Base-by-base conservation (phyloP, 108 stramenopile species). In the Chaetoceros tenuissimus region DNA sequence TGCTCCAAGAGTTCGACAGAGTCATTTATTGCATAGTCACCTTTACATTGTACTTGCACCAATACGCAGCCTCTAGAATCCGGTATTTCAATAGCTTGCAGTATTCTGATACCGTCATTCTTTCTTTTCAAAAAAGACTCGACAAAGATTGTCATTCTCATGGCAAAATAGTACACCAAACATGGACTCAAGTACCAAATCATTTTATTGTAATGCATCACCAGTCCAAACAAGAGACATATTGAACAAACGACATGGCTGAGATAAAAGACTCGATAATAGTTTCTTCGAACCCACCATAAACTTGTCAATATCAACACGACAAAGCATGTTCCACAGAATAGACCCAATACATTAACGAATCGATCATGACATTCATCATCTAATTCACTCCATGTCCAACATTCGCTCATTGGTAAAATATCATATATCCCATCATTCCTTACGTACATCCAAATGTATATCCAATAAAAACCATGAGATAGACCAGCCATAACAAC, bases 191-290 rank as follows among this genome's bases (percentile, higher is more conserved):
- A 44, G 55, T 79, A 87, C 27, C 67, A 64, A 24, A 83, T 74
- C 53, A 75, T 57, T 44, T 69, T 71, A 30, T 81, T 77, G 62
- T 74, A 79, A 70, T 87, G 85, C 56, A 81, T 52, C 3, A 80
- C 40, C 23, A 74, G 44, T 13, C 53, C 53, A 8, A 79, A 30
- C 24, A 82, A 55, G 10, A 57, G 51, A 1, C 79, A 22, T 30
- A 71, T 66, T 23, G 53, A 30, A 19, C 67, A 55, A 18, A 74
- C 20, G 5, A 75, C 54, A 31, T 80, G 79, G 13, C 51, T 30
- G 21, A 13, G 45, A 58, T 75, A 78, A 53, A 87, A 87, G 49
- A 78, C 8, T 18, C 28, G 45, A 63, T 74, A 87, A 24, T 45
- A 28, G 25, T 48, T 51, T 13, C 85, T 28, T 24, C 85, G 66